A percentile compares a stretch with the other conserved stretches of the same genome.
Evolutionary conservation across 305 asterid genomes (phyloP).

Genomic region (Fraxinus platypoda): DNA sequence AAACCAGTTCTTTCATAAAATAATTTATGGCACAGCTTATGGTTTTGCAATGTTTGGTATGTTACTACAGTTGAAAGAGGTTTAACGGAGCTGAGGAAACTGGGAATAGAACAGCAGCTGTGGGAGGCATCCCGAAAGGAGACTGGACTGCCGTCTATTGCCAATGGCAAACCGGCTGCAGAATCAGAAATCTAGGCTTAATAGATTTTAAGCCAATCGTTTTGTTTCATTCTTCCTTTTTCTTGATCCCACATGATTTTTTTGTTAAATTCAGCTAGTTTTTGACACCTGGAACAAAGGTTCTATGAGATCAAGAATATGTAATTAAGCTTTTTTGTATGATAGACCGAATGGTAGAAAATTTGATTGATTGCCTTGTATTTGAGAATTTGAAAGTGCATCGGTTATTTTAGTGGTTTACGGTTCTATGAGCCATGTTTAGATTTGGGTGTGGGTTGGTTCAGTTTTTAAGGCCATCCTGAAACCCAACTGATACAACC

Average conservation of each 20-base stretch:
- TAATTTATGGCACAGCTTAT: background rate
- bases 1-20: background rate
- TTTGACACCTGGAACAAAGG: background rate
- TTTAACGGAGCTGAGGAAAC: conserved; percentile 70
- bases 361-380: background rate
- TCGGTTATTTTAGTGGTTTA: background rate
- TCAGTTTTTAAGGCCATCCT: too few relatives aligned
- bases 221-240: background rate
- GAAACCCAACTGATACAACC: too few relatives aligned
- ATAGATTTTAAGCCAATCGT: conserved; percentile 9
- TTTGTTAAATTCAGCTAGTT: background rate
- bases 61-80: conserved; percentile 74
- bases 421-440: background rate
- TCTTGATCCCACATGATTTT: background rate
- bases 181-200: conserved; percentile 41
- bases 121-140: conserved; percentile 97
- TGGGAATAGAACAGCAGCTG: conserved; percentile 90
- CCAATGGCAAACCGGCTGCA: conserved; percentile 35
- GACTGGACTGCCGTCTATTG: conserved; percentile 47
- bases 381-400: background rate
- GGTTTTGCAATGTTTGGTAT: background rate
- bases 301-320: background rate
- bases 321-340: background rate
- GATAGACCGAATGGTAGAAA: background rate
- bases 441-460: too few relatives aligned